Evolutionary conservation across 192 early-diverging fungal genomes (phyloP).

Genomic region (Podila minutissima): DNA sequence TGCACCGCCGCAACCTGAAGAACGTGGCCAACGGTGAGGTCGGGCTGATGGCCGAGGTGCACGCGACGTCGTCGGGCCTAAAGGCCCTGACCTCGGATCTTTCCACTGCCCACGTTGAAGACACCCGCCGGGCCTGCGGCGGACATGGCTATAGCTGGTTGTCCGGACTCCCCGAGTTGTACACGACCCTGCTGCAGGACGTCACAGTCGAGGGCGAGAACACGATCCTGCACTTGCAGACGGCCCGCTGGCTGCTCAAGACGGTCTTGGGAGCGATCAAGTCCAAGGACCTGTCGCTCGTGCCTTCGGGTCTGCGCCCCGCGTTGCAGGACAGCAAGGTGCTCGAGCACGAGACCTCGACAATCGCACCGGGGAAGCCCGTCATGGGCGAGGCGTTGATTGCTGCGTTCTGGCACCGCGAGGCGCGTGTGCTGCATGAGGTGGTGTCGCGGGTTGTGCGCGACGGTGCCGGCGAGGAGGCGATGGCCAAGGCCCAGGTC

Average conservation of each 20-base stretch:
- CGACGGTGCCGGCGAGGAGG: conserved; percentile 56
- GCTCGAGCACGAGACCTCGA: conserved; percentile 26
- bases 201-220: conserved; percentile 66
- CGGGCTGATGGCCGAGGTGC: conserved; percentile 68
- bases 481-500: conserved; percentile 60
- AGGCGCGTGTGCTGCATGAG: conserved; percentile 55
- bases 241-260: conserved; percentile 80
- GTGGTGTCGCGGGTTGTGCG: conserved; percentile 48
- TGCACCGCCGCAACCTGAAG: conserved; percentile 75
- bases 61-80: conserved; percentile 84
- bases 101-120: conserved; percentile 32
- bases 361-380: conserved; percentile 39
- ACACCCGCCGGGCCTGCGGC: conserved; percentile 38
- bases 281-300: conserved; percentile 73
- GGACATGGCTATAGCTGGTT: conserved; percentile 41
- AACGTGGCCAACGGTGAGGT: conserved; percentile 59
- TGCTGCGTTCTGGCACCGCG: conserved; percentile 61
- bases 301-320: conserved; percentile 69
- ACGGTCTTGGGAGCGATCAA: conserved; percentile 66
- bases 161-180: conserved; percentile 33
- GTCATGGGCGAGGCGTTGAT: conserved; percentile 37
- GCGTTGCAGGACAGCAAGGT: conserved; percentile 19
- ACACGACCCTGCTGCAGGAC: conserved; percentile 38
- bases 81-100: conserved; percentile 82
- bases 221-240: conserved; percentile 84